phyloP scores from a whole-genome alignment of 164 flowering plant species.

The Stephania cephalantha region DNA sequence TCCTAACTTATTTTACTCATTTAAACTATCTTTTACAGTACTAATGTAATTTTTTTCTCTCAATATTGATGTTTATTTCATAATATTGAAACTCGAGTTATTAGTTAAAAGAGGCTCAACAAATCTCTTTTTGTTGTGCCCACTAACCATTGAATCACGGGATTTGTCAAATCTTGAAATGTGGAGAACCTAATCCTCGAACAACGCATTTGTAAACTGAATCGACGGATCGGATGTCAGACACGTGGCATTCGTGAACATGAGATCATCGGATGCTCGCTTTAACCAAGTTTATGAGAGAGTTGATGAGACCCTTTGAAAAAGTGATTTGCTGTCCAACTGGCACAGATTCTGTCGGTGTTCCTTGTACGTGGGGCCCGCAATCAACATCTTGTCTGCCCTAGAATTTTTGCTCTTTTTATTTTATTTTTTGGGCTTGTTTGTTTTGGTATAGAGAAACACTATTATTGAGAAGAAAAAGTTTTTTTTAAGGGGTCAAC shows the following conservation, averaged over 20 bases:
- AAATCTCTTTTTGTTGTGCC: too few species aligned
- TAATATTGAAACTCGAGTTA: too few species aligned
- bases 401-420: too few species aligned
- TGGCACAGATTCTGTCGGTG: conserved; percentile 3
- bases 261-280: not conserved
- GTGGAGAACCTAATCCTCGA: not conserved
- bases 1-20: too few species aligned
- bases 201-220: not conserved
- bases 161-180: too few species aligned
- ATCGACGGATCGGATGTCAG: not conserved
- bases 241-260: not conserved
- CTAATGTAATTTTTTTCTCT: too few species aligned
- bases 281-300: not conserved
- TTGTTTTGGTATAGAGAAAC: too few species aligned
- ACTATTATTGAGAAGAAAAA: not conserved
- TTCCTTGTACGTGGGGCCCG: not conserved
- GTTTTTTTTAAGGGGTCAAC: not conserved
- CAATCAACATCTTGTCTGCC: not conserved
- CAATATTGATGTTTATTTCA: too few species aligned
- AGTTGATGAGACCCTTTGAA: not conserved
- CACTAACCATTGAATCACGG: too few species aligned
- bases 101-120: too few species aligned
- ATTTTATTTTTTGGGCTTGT: too few species aligned
- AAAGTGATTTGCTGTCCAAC: not conserved
- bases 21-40: too few species aligned